Evolutionary conservation across 2,329 filamentous ascomycete species (phyloP).

Genomic region (Penicillium olsonii): DNA sequence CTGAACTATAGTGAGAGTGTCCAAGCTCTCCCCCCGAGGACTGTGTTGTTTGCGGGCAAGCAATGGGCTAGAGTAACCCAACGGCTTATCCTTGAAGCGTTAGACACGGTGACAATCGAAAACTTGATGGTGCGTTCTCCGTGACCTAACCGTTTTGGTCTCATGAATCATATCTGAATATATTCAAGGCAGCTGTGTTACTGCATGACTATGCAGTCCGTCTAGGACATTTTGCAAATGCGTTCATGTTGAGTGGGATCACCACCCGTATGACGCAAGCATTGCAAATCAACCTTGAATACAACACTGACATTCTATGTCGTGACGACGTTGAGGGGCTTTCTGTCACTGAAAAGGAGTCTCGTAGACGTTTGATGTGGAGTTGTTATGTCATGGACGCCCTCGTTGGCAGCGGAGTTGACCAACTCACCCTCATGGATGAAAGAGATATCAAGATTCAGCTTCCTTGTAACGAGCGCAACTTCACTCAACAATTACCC

Average conservation of each 20-base stretch:
- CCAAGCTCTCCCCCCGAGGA: conserved; percentile 10
- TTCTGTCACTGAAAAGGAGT: conserved; percentile 28
- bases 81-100: conserved; percentile 20
- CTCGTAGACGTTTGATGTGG: conserved; percentile 34
- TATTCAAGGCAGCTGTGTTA: conserved; percentile 23
- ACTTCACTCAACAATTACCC: conserved; percentile 31
- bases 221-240: conserved; percentile 33
- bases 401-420: conserved; percentile 32
- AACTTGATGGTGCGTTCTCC: conserved; percentile 24
- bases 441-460: conserved; percentile 35
- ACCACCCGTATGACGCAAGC: conserved; percentile 33
- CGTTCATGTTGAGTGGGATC: conserved; percentile 35
- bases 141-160: neutral
- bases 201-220: conserved; percentile 35
- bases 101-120: conserved; percentile 21
- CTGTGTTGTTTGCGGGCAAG: conserved; percentile 16
- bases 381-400: conserved; percentile 34
- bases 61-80: conserved; percentile 22
- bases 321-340: conserved; percentile 18
- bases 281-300: conserved; percentile 35
- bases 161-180: neutral
- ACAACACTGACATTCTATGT: conserved; percentile 32
- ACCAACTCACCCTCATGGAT: conserved; percentile 32
- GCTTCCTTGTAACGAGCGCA: conserved; percentile 32
- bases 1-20: conserved; percentile 19